These are phyloP conservation scores for Cyberlindnera mrakii DNA, from an alignment of 805 yeast genomes.

Conservation along the genomic window DNA sequence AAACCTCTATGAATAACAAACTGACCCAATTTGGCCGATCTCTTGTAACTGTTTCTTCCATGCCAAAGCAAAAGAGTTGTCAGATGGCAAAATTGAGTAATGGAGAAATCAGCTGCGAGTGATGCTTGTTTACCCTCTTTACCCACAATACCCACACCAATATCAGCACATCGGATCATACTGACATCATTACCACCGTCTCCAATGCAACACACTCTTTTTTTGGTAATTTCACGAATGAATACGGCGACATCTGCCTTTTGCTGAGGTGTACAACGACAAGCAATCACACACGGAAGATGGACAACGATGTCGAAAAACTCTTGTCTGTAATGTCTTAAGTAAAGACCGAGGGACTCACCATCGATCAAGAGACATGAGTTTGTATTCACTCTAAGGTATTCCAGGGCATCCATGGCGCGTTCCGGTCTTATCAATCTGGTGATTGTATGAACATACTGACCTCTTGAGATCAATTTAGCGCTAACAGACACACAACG, in stretches of 20 bases:
- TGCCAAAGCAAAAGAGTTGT: slow-evolving; percentile 92
- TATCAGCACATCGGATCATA: slow-evolving; percentile 98
- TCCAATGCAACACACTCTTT: slow-evolving; percentile 95
- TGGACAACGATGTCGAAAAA: slow-evolving; percentile 73
- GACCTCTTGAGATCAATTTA: slow-evolving; percentile 87
- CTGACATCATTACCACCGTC: slow-evolving; percentile 99
- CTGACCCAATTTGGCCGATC: slow-evolving; percentile 92
- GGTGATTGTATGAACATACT: slow-evolving; percentile 82
- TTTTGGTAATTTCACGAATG: slow-evolving; percentile 74
- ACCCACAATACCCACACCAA: slow-evolving; percentile 98
- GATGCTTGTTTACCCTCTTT: slow-evolving; percentile 98
- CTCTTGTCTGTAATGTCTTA: slow-evolving; percentile 58
- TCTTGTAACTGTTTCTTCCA: slow-evolving; percentile 93
- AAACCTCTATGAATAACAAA: slow-evolving; percentile 96
- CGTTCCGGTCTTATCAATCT: slow-evolving; percentile 48
- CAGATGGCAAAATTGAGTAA: slow-evolving; percentile 84
- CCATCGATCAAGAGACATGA: slow-evolving; percentile 87
- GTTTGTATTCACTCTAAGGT: slow-evolving; percentile 52
- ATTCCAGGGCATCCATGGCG: slow-evolving; percentile 75
- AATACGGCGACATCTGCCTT: slow-evolving; percentile 89
- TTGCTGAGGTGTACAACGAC: slow-evolving; percentile 98
- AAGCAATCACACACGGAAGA: slow-evolving; percentile 93
- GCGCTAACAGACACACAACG: slow-evolving; percentile 97
- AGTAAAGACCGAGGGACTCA: slow-evolving; percentile 69
- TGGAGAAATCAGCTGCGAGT: slow-evolving; percentile 92